Conservation (phyloP, 257 asterid genomes). For the Salvia splendens region DNA sequence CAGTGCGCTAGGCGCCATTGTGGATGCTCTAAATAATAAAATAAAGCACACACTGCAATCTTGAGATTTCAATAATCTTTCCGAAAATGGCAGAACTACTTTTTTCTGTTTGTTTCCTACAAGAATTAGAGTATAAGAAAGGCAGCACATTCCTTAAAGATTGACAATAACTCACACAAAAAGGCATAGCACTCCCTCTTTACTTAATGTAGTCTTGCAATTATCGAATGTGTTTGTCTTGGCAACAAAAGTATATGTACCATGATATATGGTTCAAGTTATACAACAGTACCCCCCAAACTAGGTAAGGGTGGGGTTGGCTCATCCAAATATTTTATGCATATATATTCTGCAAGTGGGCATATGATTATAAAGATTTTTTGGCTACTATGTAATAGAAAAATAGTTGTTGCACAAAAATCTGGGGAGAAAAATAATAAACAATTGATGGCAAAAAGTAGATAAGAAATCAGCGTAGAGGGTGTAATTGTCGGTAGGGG, state of each 20-base stretch:
- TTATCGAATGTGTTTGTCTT: conserved; percentile 42
- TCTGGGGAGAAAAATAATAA: neutral
- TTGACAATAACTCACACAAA: conserved; percentile 31
- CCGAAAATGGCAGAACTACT: conserved; percentile 27
- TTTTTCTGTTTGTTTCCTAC: neutral
- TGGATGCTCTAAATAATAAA: no score
- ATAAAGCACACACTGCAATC: neutral
- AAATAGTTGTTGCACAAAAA: conserved; percentile 22
- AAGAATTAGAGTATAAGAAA: neutral
- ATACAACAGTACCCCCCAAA: conserved; percentile 21
- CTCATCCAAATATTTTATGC: neutral
- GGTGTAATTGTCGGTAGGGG: conserved; percentile 70
- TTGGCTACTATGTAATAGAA: neutral
- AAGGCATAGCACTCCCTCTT: conserved; percentile 33
- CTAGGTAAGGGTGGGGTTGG: neutral
- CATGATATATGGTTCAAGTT: conserved; percentile 39
- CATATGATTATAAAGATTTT: conserved; percentile 28
- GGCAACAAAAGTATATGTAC: conserved; percentile 45
- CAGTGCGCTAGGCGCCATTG: no score
- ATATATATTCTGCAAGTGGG: conserved; percentile 37
- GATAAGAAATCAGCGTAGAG: conserved; percentile 45
- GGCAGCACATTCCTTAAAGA: conserved; percentile 40
- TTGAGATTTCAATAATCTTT: neutral
- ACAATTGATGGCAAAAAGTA: conserved; percentile 12
- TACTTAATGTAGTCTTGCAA: conserved; percentile 45